Conservation (phyloP, 1,139 yeast species). For the Meyerozyma sp. region DNA sequence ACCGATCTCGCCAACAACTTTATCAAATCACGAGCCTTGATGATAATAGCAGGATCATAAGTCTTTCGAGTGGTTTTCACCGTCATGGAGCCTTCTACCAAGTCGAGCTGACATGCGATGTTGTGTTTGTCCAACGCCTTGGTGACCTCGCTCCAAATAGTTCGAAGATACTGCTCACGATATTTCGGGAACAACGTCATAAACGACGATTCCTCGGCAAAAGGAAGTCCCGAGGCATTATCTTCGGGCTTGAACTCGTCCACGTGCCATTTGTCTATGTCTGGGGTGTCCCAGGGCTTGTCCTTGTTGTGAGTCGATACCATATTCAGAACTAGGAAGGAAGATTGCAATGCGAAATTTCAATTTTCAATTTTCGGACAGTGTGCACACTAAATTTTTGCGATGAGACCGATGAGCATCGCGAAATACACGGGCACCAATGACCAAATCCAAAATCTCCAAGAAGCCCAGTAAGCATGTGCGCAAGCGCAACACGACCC, state of each 20-base stretch:
- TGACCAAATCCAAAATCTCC: conserved; percentile 1
- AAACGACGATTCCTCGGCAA: conserved; percentile 91
- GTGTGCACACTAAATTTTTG: conserved; percentile 1
- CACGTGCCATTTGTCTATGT: conserved; percentile 87
- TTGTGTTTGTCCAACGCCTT: conserved; percentile 67
- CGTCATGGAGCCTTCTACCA: conserved; percentile 97
- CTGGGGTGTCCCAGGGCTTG: conserved; percentile 97
- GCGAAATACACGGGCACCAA: not conserved
- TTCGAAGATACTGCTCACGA: conserved; percentile 84
- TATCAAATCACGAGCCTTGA: conserved; percentile 92
- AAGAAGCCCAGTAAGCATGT: conserved; percentile 2
- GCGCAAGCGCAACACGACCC: conserved; percentile 10
- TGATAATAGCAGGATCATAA: conserved; percentile 87
- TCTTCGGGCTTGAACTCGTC: conserved; percentile 91
- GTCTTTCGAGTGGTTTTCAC: conserved; percentile 95
- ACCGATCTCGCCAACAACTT: conserved; percentile 93
- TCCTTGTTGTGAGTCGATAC: conserved; percentile 90
- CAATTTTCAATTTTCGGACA: not conserved
- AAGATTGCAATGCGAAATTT: not conserved
- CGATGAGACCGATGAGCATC: conserved; percentile 2
- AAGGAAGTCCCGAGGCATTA: conserved; percentile 77
- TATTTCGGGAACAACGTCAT: conserved; percentile 95
- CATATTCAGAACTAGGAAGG: conserved; percentile 39
- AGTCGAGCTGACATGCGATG: conserved; percentile 74
- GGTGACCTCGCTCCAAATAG: conserved; percentile 93